phyloP scores from a whole-genome alignment of 495 filamentous ascomycete genomes.

The Xylaria scruposa region DNA sequence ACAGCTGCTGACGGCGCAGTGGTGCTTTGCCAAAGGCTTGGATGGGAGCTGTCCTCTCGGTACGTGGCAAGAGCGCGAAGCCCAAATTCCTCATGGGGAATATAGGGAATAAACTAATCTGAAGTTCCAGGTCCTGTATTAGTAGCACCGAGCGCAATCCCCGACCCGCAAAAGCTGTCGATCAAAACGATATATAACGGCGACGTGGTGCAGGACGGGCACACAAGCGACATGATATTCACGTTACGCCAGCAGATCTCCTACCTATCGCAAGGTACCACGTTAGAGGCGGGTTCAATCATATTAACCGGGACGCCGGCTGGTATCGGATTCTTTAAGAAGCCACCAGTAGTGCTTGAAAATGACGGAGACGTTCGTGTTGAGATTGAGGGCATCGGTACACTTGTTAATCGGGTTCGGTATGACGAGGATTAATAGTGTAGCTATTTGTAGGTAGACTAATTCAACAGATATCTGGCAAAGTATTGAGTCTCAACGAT shows the following conservation, averaged over 20 bases:
- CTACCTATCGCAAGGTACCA: conserved; percentile 49
- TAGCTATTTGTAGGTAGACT: not conserved
- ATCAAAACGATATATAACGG: conserved; percentile 56
- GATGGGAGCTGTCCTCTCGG: conserved; percentile 59
- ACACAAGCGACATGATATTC: conserved; percentile 46
- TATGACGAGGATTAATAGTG: conserved; percentile 28
- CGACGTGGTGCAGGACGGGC: conserved; percentile 50
- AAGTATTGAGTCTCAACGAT: not conserved
- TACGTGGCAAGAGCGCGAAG: conserved; percentile 40
- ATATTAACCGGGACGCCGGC: conserved; percentile 54
- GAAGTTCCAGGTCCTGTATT: conserved; percentile 36
- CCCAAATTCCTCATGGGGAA: not conserved
- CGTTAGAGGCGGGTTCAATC: conserved; percentile 45
- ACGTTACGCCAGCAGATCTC: conserved; percentile 40
- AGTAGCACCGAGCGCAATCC: conserved; percentile 57
- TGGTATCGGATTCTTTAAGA: conserved; percentile 42
- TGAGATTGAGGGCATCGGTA: conserved; percentile 38
- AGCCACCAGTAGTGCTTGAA: conserved; percentile 41
- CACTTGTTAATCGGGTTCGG: conserved; percentile 33
- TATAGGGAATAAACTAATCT: not conserved
- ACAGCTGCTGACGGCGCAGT: conserved; percentile 57
- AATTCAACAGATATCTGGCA: not conserved
- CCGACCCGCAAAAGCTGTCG: conserved; percentile 41
- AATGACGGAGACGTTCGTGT: conserved; percentile 44
- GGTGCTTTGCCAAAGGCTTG: conserved; percentile 58